These are phyloP conservation scores for Oxalis stricta DNA, from an alignment of 441 rosid genomes.

Conservation along the genomic window DNA sequence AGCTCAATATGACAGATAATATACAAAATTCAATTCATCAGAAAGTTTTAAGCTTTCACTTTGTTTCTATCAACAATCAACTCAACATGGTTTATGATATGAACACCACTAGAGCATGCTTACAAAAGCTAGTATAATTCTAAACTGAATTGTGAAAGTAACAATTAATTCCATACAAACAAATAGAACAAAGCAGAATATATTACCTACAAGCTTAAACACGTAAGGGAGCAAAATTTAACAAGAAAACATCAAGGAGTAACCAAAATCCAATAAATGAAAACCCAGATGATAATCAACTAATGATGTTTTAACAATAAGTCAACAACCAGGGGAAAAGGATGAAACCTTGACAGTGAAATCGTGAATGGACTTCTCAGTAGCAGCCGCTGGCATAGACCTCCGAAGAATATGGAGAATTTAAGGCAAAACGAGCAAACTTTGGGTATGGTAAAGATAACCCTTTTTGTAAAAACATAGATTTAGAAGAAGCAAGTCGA, in stretches of 20 bases:
- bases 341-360: slow-evolving; percentile 90
- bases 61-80: neutral
- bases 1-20: too few relatives aligned
- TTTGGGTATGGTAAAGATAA: slow-evolving; percentile 22
- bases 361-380: slow-evolving; percentile 59
- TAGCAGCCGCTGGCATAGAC: slow-evolving; percentile 64
- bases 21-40: slow-evolving; percentile 1
- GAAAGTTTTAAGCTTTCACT: neutral
- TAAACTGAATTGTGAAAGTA: neutral
- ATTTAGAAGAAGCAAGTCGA: slow-evolving; percentile 35
- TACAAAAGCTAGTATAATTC: too few relatives aligned
- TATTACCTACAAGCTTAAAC: too few relatives aligned
- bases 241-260: too few relatives aligned
- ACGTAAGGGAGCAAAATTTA: too few relatives aligned
- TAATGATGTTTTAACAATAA: neutral
- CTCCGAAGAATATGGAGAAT: slow-evolving; percentile 23
- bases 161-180: neutral
- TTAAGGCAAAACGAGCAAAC: slow-evolving; percentile 23
- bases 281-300: neutral
- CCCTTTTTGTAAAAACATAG: slow-evolving; percentile 37
- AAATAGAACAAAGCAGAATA: neutral
- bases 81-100: too few relatives aligned
- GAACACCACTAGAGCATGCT: too few relatives aligned
- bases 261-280: neutral
- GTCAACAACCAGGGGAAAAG: too few relatives aligned